Evolutionary conservation across 306 rosid species (phyloP), one percentile per base, ranked within the genome.

Genomic region (Chamaecrista fasciculata): DNA sequence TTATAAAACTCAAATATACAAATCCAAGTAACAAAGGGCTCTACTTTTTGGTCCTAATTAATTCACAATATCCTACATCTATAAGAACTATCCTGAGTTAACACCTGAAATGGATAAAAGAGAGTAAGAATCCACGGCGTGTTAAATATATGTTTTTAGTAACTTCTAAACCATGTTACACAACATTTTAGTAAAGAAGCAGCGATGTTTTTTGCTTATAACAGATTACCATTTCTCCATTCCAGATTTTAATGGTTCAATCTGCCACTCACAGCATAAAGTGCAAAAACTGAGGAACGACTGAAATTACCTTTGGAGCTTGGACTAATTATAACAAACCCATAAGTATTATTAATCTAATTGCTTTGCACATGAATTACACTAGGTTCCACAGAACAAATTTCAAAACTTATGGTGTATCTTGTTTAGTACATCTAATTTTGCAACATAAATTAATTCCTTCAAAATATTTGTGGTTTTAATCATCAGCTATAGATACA

Each of bases 391-490:
- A 60, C 10, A 19, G 9, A 6, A 23, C 24, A 28, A 21, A 28
- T 31, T 72, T 50, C 25, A 67, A 51, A 26, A 39, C 73, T 25
- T 20, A 40, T 19, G 37, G 44, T 26, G 37, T 31, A 14, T 44
- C 11, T 15, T 14, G n/a, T 60, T 12, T 16, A 44, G 2, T 6
- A 6, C 28, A 11, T 16, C 8, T 16, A 50, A 29, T 28, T 11
- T 43, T 39, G 16, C 46, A 47, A 56, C 5, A 53, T 21, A 49
- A 66, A 75, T 5, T 40, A 80, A 20, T 8, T 20, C 46, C 65
- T 37, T 15, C 40, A 42, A 36, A 20, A 11, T 21, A 28, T 26
- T 55, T 19, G 42, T 33, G 4, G n/a, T 65, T 19, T 21, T 48
- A 47, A 15, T 34, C 53, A 62, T 34, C 31, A 15, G 31, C 52